Base-by-base conservation (phyloP, 1,284 basidiomycete genomes). In the Tylopilus orsonianus region DNA sequence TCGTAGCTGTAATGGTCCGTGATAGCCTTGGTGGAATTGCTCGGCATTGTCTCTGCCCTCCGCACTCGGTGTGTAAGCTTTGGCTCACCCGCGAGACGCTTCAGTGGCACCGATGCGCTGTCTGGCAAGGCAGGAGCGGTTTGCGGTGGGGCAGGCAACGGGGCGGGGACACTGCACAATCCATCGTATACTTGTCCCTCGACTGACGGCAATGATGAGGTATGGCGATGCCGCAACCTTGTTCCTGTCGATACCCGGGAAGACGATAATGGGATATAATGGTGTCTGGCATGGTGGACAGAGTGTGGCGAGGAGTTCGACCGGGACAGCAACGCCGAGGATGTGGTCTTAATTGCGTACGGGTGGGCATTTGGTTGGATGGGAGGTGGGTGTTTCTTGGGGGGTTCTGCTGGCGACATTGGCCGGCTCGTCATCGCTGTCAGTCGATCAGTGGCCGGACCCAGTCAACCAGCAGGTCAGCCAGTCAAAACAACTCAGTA, bases 341-440 rank as follows among this genome's bases (percentile, higher is more conserved):
- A 70, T 0, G 71, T 72, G 5, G 69, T 72, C 52, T 67, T 71
- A 37, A 71, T 58, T 13, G 67, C 61, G 46, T 72, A 73, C 4
- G 69, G 69, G 49, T 73, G 71, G 5, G 66, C 56, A 22, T 70
- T 68, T 8, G 59, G 57, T 29, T 46, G 54, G 23, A 68, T 34
- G 32, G 41, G 30, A n/a, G 38, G 47, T 23, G 60, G 48, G 13
- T 51, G 46, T 40, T 49, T 60, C 53, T 50, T 61, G 34, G 44
- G 45, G 1, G 52, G 32, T 42, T 61, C 52, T 8, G 22, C 41
- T 24, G 61, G 59, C 14, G 53, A 57, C 18, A 41, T 39, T n/a
- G 52, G 56, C 43, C 45, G 41, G 46, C 18, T 60, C 18, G 47
- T 39, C 60, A 62, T 62, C 20, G 14, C 13, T 30, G 26, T 24